These are phyloP conservation scores for Ceratocystis variospora DNA, from an alignment of 2,329 filamentous ascomycete genomes.

Conservation along the genomic window DNA sequence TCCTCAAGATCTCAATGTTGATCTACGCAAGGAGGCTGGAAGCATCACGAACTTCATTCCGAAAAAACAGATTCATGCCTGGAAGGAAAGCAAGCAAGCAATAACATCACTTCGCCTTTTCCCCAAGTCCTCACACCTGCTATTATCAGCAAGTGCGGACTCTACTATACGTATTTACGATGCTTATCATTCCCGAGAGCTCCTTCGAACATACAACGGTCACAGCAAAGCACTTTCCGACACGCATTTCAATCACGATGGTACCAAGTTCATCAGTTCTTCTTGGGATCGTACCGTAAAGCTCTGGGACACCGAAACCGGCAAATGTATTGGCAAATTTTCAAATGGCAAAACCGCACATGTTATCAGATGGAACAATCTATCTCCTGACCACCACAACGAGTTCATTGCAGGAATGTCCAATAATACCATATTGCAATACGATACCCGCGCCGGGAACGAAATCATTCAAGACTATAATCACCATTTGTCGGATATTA, in stretches of 20 bases:
- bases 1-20: conserved; percentile 76
- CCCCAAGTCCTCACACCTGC: conserved; percentile 70
- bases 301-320: conserved; percentile 95
- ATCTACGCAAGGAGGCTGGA: conserved; percentile 66
- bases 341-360: conserved; percentile 91
- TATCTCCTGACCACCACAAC: conserved; percentile 57
- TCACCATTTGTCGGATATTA: conserved; percentile 93
- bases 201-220: conserved; percentile 80
- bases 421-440: conserved; percentile 98
- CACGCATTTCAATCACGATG: conserved; percentile 69
- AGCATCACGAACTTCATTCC: conserved; percentile 82
- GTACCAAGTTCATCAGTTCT: conserved; percentile 75
- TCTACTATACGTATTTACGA: conserved; percentile 89
- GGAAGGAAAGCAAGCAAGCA: conserved; percentile 70
- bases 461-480: conserved; percentile 94
- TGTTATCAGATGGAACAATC: conserved; percentile 90
- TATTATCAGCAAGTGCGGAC: conserved; percentile 83
- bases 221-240: conserved; percentile 86
- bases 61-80: conserved; percentile 84
- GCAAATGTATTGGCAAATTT: conserved; percentile 74
- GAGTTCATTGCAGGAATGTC: conserved; percentile 96
- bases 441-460: conserved; percentile 64
- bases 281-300: conserved; percentile 95
- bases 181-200: conserved; percentile 75
- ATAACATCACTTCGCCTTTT: conserved; percentile 87